These are phyloP conservation scores for Kockovaella imperatae DNA, from an alignment of 768 basidiomycete genomes.

Conservation along the genomic window DNA sequence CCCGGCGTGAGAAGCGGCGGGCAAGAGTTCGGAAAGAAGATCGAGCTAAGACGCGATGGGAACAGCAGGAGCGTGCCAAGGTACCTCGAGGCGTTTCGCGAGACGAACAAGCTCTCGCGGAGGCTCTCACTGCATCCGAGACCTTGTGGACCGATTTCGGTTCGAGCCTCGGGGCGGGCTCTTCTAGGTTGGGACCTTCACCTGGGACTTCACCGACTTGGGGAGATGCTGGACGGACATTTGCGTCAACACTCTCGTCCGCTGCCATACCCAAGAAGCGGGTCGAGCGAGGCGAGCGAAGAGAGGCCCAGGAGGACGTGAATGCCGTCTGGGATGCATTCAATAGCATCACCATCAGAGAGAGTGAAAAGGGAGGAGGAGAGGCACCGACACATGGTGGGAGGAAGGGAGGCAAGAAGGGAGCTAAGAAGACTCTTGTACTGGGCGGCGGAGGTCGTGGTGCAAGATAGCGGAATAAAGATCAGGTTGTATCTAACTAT, in stretches of 20 bases:
- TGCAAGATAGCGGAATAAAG: no score
- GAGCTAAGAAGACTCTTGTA: not conserved
- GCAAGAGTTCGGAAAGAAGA: constrained; percentile 84
- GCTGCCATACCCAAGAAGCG: not conserved
- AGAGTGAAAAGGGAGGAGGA: constrained; percentile 19
- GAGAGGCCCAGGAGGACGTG: not conserved
- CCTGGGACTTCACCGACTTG: constrained; percentile 1
- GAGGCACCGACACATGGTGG: constrained; percentile 6
- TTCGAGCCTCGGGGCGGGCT: constrained; percentile 5
- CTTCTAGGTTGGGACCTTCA: not conserved
- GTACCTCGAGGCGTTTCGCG: constrained; percentile 19
- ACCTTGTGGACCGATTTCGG: constrained; percentile 7
- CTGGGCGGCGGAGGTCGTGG: constrained; percentile 2
- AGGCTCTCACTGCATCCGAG: constrained; percentile 36
- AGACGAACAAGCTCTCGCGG: constrained; percentile 36
- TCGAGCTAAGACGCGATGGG: constrained; percentile 66
- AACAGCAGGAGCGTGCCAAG: constrained; percentile 62
- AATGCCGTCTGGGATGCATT: constrained; percentile 24
- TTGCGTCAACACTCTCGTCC: constrained; percentile 6
- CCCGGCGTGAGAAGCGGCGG: constrained; percentile 62
- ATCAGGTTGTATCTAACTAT: no score
- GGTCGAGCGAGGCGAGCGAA: not conserved
- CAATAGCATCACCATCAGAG: constrained; percentile 11
- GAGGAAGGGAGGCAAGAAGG: constrained; percentile 10
- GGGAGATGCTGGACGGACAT: not conserved